Conservation (phyloP, 495 filamentous ascomycete genomes). For the Lasiosphaeria hispida region DNA sequence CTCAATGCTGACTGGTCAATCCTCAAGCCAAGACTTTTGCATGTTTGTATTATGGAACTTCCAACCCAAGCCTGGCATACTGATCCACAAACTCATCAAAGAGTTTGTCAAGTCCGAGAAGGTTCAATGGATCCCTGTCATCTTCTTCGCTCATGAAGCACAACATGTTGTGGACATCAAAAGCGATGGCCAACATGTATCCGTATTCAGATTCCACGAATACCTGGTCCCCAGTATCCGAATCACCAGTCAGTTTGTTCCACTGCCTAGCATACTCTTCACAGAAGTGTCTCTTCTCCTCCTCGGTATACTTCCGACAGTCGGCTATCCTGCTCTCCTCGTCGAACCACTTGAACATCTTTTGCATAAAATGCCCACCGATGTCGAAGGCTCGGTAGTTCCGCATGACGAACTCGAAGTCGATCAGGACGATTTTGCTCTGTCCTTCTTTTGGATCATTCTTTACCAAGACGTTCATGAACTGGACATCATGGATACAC, state of each 20-base stretch:
- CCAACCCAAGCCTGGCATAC: background rate
- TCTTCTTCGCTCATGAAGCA: conserved; percentile 28
- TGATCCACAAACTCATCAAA: conserved; percentile 32
- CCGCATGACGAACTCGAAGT: conserved; percentile 34
- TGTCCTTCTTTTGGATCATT: conserved; percentile 24
- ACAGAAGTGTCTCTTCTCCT: conserved; percentile 36
- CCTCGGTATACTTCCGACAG: conserved; percentile 31
- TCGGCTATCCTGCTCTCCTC: conserved; percentile 30
- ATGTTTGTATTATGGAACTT: too few relatives aligned
- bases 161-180: conserved; percentile 37
- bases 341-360: conserved; percentile 39
- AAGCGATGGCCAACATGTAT: conserved; percentile 31
- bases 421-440: conserved; percentile 30
- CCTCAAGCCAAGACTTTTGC: too few relatives aligned
- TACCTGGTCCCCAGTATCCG: conserved; percentile 30
- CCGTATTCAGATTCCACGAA: conserved; percentile 32
- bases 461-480: conserved; percentile 34
- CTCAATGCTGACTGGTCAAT: too few relatives aligned
- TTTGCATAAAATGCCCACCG: conserved; percentile 38
- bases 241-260: conserved; percentile 31
- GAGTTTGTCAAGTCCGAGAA: conserved; percentile 30
- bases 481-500: conserved; percentile 37
- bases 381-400: conserved; percentile 38
- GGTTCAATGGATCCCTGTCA: conserved; percentile 30
- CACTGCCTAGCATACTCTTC: conserved; percentile 30